phyloP scores from a whole-genome alignment of 2,329 filamentous ascomycete genomes.

The Amphichorda felina region DNA sequence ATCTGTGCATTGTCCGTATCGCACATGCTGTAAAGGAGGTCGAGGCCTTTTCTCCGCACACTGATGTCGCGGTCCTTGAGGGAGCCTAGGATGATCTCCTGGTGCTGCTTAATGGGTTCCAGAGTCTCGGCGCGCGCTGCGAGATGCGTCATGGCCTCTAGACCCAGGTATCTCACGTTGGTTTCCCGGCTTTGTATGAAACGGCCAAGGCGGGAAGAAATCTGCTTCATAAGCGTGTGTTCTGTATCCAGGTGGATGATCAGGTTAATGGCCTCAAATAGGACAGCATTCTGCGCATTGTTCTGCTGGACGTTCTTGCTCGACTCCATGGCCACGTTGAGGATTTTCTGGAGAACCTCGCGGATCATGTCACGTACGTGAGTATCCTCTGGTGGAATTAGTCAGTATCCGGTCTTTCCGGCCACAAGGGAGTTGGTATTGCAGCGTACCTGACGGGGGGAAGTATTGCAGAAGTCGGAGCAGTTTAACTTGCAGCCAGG shows the following conservation, averaged over 20 bases:
- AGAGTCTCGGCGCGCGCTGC: conserved; percentile 88
- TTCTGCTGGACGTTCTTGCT: conserved; percentile 99
- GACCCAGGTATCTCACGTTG: conserved; percentile 87
- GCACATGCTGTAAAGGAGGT: conserved; percentile 99
- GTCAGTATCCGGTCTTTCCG: too few species aligned
- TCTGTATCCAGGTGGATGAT: conserved; percentile 97
- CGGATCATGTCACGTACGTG: conserved; percentile 87
- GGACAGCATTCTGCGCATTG: conserved; percentile 93
- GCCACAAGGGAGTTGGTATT: conserved; percentile 1
- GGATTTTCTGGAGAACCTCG: conserved; percentile 79
- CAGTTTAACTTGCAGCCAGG: conserved; percentile 95
- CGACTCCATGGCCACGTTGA: conserved; percentile 83
- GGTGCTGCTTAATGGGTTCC: conserved; percentile 96
- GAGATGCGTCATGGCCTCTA: conserved; percentile 97
- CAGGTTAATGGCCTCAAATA: conserved; percentile 97
- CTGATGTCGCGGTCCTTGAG: conserved; percentile 94
- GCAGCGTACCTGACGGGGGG: conserved; percentile 66
- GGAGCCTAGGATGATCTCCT: conserved; percentile 89
- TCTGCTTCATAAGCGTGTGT: conserved; percentile 88
- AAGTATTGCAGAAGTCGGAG: conserved; percentile 90
- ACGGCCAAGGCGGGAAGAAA: conserved; percentile 79
- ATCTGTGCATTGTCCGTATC: conserved; percentile 87
- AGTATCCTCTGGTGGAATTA: conserved; percentile 57
- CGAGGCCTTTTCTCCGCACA: conserved; percentile 87
- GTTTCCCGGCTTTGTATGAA: conserved; percentile 97